Evolutionary conservation across 2,329 filamentous ascomycete species (phyloP), one percentile per base, ranked within the genome.

Genomic region (Fusarium metavorans): DNA sequence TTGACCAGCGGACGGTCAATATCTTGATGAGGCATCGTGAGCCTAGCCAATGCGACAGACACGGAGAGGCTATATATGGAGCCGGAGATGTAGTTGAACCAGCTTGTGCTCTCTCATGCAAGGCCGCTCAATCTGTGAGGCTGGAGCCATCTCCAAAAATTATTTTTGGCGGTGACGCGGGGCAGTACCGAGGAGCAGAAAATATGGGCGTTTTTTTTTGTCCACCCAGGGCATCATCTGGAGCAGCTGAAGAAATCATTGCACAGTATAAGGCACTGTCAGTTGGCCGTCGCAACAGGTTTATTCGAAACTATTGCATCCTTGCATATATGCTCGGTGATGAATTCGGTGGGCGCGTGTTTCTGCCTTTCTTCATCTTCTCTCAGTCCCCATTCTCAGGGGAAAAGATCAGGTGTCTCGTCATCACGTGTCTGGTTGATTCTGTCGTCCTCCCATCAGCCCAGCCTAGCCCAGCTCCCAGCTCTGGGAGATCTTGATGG

Each of bases 1-100:
- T 98, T 98, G 69, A 88, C 88, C 76, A 93, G 84, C 64, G 92
- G 93, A 68, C 87, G 85, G 77, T 91, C 89, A 75, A 87, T 85
- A 66, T 89, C 87, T 59, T 88, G 88, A 80, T 89, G 88, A 79
- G 88, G 87, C 89, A 91, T 91, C 71, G 75, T 84, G 78, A 65
- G 67, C 66, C 54, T 64, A 50, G 54, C 64, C 60, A 58, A 67
- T 30, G 54, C 64, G 62, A 59, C 61, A 65, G 54, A 13, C 48
- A 39, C 37, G 63, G 61, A 48, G 32, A 62, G 43, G 45, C 43
- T 58, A 50, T 39, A 64, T 71, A 48, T 41, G 64, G 66, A 48
- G 56, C 60, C 62, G 57, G 67, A 64, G 50, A 73, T 71, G 64
- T 67, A 50, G 35, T 62, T 54, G 45, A 59, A 56, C 69, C 67